phyloP scores from a whole-genome alignment of 331 rosid genomes.

The Quercus lobata region DNA sequence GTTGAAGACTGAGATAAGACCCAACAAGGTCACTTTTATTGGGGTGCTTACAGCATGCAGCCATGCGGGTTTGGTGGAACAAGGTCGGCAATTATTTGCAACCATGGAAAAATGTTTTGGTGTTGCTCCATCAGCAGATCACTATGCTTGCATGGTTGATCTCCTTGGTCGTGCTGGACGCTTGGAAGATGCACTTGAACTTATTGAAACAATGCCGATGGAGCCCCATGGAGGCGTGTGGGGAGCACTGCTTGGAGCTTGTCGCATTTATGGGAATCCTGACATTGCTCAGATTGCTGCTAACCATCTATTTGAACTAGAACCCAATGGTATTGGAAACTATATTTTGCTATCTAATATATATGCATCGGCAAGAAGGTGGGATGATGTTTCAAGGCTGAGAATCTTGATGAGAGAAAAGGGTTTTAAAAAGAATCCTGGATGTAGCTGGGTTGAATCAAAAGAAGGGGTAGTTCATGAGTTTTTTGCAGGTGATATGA shows the following conservation, averaged over 20 bases:
- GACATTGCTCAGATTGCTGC: conserved; percentile 40
- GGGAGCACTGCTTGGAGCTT: conserved; percentile 57
- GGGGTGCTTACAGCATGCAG: conserved; percentile 44
- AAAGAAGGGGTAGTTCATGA: too few species aligned
- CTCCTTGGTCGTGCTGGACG: conserved; percentile 69
- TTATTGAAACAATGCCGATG: conserved; percentile 31
- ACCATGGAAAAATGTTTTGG: conserved; percentile 35
- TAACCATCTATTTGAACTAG: conserved; percentile 36
- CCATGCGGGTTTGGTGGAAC: conserved; percentile 40
- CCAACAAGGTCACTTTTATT: conserved; percentile 34
- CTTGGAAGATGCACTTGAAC: conserved; percentile 41
- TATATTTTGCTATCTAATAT: conserved; percentile 34
- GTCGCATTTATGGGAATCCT: conserved; percentile 35
- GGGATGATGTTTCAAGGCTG: too few species aligned
- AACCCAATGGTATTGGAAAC: conserved; percentile 36
- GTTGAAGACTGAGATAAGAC: conserved; percentile 35
- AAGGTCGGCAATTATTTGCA: conserved; percentile 39
- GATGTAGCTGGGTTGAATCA: too few species aligned
- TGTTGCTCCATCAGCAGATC: conserved; percentile 40
- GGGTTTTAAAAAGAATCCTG: too few species aligned
- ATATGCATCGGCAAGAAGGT: conserved; percentile 31
- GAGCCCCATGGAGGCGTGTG: conserved; percentile 36
- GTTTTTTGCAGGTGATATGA: too few species aligned
- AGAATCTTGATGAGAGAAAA: too few species aligned
- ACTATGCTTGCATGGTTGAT: conserved; percentile 76